Evolutionary conservation across 2,329 filamentous ascomycete species (phyloP).

Genomic region (Cladosporium phlei): DNA sequence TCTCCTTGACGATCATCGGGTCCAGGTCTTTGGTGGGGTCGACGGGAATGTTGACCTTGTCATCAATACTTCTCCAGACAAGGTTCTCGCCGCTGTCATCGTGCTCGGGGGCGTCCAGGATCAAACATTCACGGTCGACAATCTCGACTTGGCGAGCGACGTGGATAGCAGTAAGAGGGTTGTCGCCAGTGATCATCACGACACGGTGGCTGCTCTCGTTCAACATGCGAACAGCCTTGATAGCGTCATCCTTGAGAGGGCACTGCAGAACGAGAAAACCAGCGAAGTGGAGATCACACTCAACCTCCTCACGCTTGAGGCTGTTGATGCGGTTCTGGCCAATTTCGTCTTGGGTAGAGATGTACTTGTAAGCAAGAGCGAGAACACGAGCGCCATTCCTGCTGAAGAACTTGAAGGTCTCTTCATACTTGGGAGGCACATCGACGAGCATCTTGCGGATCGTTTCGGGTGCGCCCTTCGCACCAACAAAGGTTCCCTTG

Average conservation of each 20-base stretch:
- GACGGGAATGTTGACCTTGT: slow-evolving; percentile 78
- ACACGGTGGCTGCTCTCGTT: slow-evolving; percentile 98
- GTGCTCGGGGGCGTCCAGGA: slow-evolving; percentile 90
- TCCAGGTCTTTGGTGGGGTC: slow-evolving; percentile 79
- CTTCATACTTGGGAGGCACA: slow-evolving; percentile 83
- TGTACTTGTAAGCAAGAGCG: slow-evolving; percentile 87
- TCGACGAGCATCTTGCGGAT: slow-evolving; percentile 87
- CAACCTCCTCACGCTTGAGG: slow-evolving; percentile 86
- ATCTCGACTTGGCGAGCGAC: slow-evolving; percentile 96
- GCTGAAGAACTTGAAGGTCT: slow-evolving; percentile 97
- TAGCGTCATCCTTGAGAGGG: slow-evolving; percentile 92
- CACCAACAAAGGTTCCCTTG: slow-evolving; percentile 84
- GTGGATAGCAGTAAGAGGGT: slow-evolving; percentile 91
- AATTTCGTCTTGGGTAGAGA: slow-evolving; percentile 75
- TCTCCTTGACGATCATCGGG: slow-evolving; percentile 70
- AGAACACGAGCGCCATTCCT: slow-evolving; percentile 91
- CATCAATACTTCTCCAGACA: slow-evolving; percentile 92
- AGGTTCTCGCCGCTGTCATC: slow-evolving; percentile 74
- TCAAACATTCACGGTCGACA: slow-evolving; percentile 89
- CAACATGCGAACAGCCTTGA: slow-evolving; percentile 89
- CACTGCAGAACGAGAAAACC: slow-evolving; percentile 95
- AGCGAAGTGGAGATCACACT: slow-evolving; percentile 78
- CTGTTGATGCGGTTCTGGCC: slow-evolving; percentile 84
- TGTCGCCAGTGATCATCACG: slow-evolving; percentile 99
- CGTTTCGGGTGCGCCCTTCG: slow-evolving; percentile 96